Conservation (phyloP, 2,329 filamentous ascomycete species). For the Trichophyton mentagrophytes region DNA sequence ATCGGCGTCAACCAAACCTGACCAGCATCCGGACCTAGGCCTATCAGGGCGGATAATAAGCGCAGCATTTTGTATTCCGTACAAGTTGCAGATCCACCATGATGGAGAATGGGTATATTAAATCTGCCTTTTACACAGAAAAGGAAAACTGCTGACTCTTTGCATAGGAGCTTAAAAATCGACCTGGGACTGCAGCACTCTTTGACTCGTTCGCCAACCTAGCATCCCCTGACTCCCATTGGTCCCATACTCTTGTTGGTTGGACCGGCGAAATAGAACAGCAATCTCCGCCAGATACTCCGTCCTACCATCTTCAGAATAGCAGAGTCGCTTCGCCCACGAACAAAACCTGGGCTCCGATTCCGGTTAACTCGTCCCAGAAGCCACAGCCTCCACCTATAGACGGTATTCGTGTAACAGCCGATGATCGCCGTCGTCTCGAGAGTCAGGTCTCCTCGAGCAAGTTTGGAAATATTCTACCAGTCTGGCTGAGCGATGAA, state of each 20-base stretch:
- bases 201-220: constrained; percentile 86
- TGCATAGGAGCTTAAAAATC: constrained; percentile 55
- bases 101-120: constrained; percentile 44
- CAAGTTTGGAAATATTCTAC: constrained; percentile 64
- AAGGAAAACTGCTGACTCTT: neutral
- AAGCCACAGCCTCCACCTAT: constrained; percentile 46
- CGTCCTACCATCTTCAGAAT: constrained; percentile 21
- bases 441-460: constrained; percentile 62
- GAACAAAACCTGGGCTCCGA: constrained; percentile 66
- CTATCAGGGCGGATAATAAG: constrained; percentile 52
- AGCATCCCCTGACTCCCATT: constrained; percentile 67
- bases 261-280: constrained; percentile 82
- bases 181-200: constrained; percentile 78
- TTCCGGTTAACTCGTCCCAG: constrained; percentile 48
- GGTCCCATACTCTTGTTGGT: constrained; percentile 84
- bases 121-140: neutral
- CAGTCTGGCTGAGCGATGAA: constrained; percentile 80
- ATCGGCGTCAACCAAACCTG: constrained; percentile 34
- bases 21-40: constrained; percentile 42
- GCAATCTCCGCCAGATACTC: constrained; percentile 11
- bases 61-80: constrained; percentile 51
- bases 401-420: constrained; percentile 59
- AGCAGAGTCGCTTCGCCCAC: constrained; percentile 30
- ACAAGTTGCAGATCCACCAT: constrained; percentile 42
- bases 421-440: constrained; percentile 56